Evolutionary conservation across 352 stramenopile species (phyloP).

Genomic region (Globisporangium mamillatum): DNA sequence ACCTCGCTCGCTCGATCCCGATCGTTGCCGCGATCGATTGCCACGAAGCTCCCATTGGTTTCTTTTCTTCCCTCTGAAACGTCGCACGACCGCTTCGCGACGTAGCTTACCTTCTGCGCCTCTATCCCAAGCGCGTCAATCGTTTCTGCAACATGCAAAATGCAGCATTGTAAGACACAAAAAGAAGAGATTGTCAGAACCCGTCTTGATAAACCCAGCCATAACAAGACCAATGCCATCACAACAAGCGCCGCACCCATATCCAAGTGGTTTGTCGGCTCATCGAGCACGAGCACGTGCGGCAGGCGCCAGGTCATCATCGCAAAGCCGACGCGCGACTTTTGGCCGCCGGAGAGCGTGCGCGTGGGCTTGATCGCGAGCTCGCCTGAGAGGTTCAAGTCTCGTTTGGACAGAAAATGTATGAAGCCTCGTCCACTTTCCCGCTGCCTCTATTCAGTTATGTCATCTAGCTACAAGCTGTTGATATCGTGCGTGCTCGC

Average conservation of each 20-base stretch:
- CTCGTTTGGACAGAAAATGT: too few relatives aligned
- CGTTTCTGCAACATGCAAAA: constrained; percentile 41
- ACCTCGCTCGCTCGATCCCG: too few relatives aligned
- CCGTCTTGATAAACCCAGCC: too few relatives aligned
- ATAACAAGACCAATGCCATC: too few relatives aligned
- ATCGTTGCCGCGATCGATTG: too few relatives aligned
- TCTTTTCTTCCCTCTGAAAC: too few relatives aligned
- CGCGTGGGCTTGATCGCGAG: constrained; percentile 93
- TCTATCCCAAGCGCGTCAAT: constrained; percentile 91
- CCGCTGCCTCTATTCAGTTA: too few relatives aligned
- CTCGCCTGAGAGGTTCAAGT: constrained; percentile 90
- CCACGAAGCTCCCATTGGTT: too few relatives aligned
- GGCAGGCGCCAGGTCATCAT: constrained; percentile 93
- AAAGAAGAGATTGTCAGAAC: constrained; percentile 11
- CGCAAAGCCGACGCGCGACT: constrained; percentile 92
- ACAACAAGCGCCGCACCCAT: constrained; percentile 50
- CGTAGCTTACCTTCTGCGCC: constrained; percentile 27
- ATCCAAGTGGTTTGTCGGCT: constrained; percentile 97
- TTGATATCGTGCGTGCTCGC: too few relatives aligned
- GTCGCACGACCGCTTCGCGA: too few relatives aligned
- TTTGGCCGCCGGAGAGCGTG: constrained; percentile 96
- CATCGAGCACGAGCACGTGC: constrained; percentile 96
- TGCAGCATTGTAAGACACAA: background rate
- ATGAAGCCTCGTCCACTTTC: too few relatives aligned
- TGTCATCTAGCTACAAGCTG: too few relatives aligned